These are phyloP conservation scores for Schizophyllum amplum DNA, from an alignment of 1,284 basidiomycete genomes.

Conservation along the genomic window DNA sequence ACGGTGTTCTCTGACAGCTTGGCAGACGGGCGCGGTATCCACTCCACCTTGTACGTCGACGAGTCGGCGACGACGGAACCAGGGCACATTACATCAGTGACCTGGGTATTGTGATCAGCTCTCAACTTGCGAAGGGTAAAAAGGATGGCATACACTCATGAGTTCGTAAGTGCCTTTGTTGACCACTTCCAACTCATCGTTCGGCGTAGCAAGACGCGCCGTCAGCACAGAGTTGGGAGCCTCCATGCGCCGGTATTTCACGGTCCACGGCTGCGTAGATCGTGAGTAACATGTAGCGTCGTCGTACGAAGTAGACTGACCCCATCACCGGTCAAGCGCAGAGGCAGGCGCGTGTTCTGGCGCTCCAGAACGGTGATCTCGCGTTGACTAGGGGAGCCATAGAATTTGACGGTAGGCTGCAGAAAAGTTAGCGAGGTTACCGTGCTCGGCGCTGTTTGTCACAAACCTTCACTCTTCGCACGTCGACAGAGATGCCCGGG, in stretches of 20 bases:
- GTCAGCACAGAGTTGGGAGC: conserved; percentile 32
- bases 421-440: not conserved
- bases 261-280: conserved; percentile 65
- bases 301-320: conserved; percentile 38
- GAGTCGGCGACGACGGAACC: conserved; percentile 60
- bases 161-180: conserved; percentile 76
- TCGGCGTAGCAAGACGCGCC: conserved; percentile 50
- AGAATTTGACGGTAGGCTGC: conserved; percentile 84
- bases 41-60: conserved; percentile 64
- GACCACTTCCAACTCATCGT: conserved; percentile 63
- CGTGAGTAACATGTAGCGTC: conserved; percentile 2
- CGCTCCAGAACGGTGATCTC: conserved; percentile 71
- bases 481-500: conserved; percentile 80
- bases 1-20: conserved; percentile 48
- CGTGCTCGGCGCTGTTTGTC: not conserved
- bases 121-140: not conserved
- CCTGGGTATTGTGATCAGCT: conserved; percentile 30
- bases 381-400: conserved; percentile 33
- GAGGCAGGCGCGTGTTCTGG: conserved; percentile 62
- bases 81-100: conserved; percentile 79
- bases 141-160: conserved; percentile 40
- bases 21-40: conserved; percentile 67
- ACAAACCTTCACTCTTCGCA: conserved; percentile 74
- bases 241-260: conserved; percentile 63
- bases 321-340: conserved; percentile 81